Percentiles rank a stretch among this genome's conserved stretches.
Conservation (phyloP, 2,329 filamentous ascomycete genomes). For the Volutella citrinella region DNA sequence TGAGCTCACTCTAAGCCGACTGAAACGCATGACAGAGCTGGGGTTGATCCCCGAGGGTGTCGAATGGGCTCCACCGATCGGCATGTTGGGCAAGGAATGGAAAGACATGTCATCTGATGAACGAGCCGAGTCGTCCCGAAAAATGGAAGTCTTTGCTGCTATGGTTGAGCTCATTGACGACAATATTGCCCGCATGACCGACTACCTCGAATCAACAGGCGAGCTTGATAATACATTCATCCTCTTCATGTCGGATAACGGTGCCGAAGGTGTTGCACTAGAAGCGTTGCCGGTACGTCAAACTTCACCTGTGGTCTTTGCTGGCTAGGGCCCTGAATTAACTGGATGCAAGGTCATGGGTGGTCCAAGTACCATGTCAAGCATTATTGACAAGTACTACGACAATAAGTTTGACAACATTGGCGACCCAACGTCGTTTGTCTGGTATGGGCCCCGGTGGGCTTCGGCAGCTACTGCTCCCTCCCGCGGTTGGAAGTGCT, state of each 20-base stretch:
- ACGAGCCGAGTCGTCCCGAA: constrained; percentile 12
- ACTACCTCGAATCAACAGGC: constrained; percentile 44
- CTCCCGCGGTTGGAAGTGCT: constrained; percentile 32
- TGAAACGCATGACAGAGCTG: constrained; percentile 40
- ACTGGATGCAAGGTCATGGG: constrained; percentile 26
- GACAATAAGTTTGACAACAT: constrained; percentile 49
- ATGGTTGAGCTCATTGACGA: constrained; percentile 56
- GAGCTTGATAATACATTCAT: constrained; percentile 54
- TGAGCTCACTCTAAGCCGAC: constrained; percentile 39
- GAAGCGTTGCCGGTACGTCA: constrained; percentile 55
- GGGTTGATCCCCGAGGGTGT: constrained; percentile 32
- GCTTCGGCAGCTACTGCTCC: constrained; percentile 39
- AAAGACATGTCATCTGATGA: constrained; percentile 12
- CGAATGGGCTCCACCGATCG: constrained; percentile 7
- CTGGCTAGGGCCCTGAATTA: no score
- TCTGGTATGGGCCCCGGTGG: constrained; percentile 60
- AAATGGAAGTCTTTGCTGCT: constrained; percentile 48
- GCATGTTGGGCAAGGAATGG: constrained; percentile 9
- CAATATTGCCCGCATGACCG: constrained; percentile 50
- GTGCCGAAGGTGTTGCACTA: no score
- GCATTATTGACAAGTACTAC: constrained; percentile 36
- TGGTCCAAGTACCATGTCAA: constrained; percentile 3
- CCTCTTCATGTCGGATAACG: constrained; percentile 53
- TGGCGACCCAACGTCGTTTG: constrained; percentile 52
- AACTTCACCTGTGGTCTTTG: constrained; percentile 38